Evolutionary conservation across 2,329 filamentous ascomycete genomes (phyloP).

Genomic region (Apiospora rasikravindrae): DNA sequence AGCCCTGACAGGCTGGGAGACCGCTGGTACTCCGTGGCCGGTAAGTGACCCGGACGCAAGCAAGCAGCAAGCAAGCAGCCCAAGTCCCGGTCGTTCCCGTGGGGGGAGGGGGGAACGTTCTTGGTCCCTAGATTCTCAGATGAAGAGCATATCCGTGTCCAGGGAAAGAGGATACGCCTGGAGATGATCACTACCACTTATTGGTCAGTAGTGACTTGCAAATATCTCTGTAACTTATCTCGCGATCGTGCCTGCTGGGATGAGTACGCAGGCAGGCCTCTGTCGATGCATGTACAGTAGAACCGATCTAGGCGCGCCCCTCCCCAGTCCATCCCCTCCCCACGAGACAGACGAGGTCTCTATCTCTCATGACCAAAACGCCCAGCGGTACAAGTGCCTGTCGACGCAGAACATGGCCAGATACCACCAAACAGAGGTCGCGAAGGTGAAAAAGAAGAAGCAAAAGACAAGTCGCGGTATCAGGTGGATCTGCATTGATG

Average conservation of each 20-base stretch:
- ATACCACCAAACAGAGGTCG: neutral
- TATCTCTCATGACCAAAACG: neutral
- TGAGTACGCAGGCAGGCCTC: neutral
- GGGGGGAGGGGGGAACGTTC: neutral
- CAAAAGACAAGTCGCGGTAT: slow-evolving; percentile 1
- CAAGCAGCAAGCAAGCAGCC: slow-evolving; percentile 6
- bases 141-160: slow-evolving; percentile 5
- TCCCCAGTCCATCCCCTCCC: neutral
- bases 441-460: slow-evolving; percentile 10
- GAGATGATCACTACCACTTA: neutral
- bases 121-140: slow-evolving; percentile 3
- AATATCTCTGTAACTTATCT: slow-evolving; percentile 5
- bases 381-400: neutral
- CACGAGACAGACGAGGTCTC: neutral
- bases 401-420: slow-evolving; percentile 8
- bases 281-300: neutral
- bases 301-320: neutral
- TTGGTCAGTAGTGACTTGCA: neutral
- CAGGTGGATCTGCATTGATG: slow-evolving; percentile 15
- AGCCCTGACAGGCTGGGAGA: neutral
- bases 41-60: slow-evolving; percentile 6
- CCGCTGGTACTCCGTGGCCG: slow-evolving; percentile 6
- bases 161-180: neutral
- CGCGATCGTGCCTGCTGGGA: neutral
- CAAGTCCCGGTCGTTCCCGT: slow-evolving; percentile 7